Percentiles rank a stretch among this genome's conserved stretches.
Evolutionary conservation across 1,139 yeast genomes (phyloP).

Genomic region (Pichia sp.): DNA sequence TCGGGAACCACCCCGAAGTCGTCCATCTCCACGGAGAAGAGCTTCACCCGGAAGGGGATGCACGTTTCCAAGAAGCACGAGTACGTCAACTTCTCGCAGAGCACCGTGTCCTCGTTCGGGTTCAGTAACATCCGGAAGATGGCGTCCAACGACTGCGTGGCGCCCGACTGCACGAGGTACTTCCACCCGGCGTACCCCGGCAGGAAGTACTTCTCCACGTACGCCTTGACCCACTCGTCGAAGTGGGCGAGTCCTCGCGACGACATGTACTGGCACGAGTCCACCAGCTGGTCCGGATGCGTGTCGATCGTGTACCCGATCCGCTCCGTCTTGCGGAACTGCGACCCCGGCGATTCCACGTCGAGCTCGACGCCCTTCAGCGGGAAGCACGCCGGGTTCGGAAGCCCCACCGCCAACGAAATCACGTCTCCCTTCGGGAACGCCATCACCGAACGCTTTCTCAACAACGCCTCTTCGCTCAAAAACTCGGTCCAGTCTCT

Average conservation of each 20-base stretch:
- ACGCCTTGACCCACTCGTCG: constrained; percentile 22
- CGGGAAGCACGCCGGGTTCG: constrained; percentile 31
- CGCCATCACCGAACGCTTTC: constrained; percentile 29
- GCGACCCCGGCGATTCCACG: constrained; percentile 24
- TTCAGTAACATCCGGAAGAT: constrained; percentile 54
- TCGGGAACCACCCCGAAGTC: constrained; percentile 41
- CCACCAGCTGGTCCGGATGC: constrained; percentile 29
- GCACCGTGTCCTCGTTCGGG: constrained; percentile 46
- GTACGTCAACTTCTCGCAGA: constrained; percentile 56
- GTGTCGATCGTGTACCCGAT: constrained; percentile 36
- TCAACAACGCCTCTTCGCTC: constrained; percentile 27
- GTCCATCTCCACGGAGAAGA: constrained; percentile 49
- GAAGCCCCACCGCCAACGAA: constrained; percentile 31
- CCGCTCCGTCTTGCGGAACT: constrained; percentile 20
- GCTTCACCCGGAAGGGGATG: constrained; percentile 44
- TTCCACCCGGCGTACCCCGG: constrained; percentile 50
- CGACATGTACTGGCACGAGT: constrained; percentile 29
- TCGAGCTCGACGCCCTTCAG: constrained; percentile 25
- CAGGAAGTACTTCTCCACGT: constrained; percentile 23
- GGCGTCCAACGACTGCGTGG: constrained; percentile 63
- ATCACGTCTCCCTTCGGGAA: constrained; percentile 21
- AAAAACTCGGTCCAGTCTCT: constrained; percentile 28
- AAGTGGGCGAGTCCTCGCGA: constrained; percentile 27
- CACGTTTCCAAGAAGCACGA: constrained; percentile 54
- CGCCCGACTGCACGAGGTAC: constrained; percentile 54